A percentile compares a stretch with the other conserved stretches of the same genome.
These are phyloP conservation scores for Teratosphaeriaceae sp. DNA, from an alignment of 2,329 filamentous ascomycete genomes.

Conservation along the genomic window DNA sequence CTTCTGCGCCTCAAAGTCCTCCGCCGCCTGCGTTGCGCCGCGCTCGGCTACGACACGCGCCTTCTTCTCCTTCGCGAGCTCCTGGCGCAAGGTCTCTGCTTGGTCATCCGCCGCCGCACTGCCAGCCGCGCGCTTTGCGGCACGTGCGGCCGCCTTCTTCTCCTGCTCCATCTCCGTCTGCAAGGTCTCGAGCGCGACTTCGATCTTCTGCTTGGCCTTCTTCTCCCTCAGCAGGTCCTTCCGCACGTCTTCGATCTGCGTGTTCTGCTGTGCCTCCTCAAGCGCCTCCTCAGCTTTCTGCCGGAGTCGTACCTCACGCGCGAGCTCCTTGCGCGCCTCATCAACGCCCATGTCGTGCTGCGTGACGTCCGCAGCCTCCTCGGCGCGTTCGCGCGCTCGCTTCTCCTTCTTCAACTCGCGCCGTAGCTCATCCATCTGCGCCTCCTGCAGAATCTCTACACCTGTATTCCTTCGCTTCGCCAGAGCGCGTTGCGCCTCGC, in stretches of 20 bases:
- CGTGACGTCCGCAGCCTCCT: constrained; percentile 28
- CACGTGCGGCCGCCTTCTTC: constrained; percentile 30
- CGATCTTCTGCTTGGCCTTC: constrained; percentile 26
- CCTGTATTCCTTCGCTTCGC: constrained; percentile 45
- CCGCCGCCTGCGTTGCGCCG: constrained; percentile 48
- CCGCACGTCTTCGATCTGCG: constrained; percentile 27
- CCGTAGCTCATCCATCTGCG: constrained; percentile 38
- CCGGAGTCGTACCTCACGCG: constrained; percentile 25
- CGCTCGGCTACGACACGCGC: constrained; percentile 48
- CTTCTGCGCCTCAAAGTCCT: constrained; percentile 56
- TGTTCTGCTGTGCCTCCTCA: constrained; percentile 32
- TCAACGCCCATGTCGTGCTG: constrained; percentile 27
- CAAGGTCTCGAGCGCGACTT: constrained; percentile 30
- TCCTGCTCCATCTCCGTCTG: constrained; percentile 28
- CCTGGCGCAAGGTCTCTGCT: constrained; percentile 43
- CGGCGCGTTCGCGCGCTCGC: constrained; percentile 37
- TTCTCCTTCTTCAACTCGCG: constrained; percentile 41
- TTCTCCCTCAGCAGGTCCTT: constrained; percentile 28
- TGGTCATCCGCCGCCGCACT: constrained; percentile 34
- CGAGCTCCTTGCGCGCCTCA: constrained; percentile 27
- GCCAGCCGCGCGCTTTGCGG: constrained; percentile 36
- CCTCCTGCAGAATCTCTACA: constrained; percentile 38
- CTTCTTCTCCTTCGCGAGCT: constrained; percentile 46
- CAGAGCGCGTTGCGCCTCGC: constrained; percentile 54
- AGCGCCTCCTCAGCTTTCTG: constrained; percentile 29